Percentiles rank a stretch among this genome's conserved stretches.
phyloP scores from a whole-genome alignment of 1,139 yeast genomes.

The Yamadazyma aaseri region DNA sequence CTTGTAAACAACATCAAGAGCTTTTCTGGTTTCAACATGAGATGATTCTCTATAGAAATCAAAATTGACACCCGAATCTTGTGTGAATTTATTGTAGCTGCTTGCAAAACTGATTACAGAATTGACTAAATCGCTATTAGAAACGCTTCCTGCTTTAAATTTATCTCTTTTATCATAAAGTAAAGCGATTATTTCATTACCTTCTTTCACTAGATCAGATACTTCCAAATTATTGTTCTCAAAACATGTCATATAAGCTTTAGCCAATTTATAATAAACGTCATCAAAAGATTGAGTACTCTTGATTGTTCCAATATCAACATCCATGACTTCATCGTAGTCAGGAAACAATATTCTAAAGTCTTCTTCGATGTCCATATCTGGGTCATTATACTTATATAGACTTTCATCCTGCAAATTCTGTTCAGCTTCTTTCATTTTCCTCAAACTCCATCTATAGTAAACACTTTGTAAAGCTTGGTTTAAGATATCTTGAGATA shows the following conservation, averaged over 20 bases:
- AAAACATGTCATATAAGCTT: conserved; percentile 29
- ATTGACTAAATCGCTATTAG: conserved; percentile 40
- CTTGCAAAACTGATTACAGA: conserved; percentile 39
- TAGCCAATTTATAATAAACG: conserved; percentile 29
- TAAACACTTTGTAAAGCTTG: conserved; percentile 58
- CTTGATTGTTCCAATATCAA: conserved; percentile 21
- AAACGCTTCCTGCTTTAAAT: conserved; percentile 22
- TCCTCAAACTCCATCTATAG: conserved; percentile 77
- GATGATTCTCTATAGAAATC: conserved; percentile 74
- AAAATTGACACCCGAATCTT: conserved; percentile 23
- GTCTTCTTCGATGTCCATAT: conserved; percentile 69
- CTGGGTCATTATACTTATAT: conserved; percentile 62
- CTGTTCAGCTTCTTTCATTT: conserved; percentile 63
- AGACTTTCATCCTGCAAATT: conserved; percentile 59
- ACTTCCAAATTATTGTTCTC: conserved; percentile 14
- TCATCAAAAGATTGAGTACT: conserved; percentile 27
- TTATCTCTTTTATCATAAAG: conserved; percentile 19
- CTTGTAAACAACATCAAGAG: conserved; percentile 51
- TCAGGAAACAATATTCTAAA: conserved; percentile 82
- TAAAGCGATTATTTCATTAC: conserved; percentile 35
- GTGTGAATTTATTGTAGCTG: conserved; percentile 21
- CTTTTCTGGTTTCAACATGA: conserved; percentile 57
- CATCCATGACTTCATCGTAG: conserved; percentile 63
- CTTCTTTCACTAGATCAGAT: conserved; percentile 36
- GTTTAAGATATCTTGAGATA: conserved; percentile 9